Percentiles rank a stretch among this genome's conserved stretches.
phyloP scores from a whole-genome alignment of 805 yeast genomes.

The Kregervanrija pseudodelftensis region DNA sequence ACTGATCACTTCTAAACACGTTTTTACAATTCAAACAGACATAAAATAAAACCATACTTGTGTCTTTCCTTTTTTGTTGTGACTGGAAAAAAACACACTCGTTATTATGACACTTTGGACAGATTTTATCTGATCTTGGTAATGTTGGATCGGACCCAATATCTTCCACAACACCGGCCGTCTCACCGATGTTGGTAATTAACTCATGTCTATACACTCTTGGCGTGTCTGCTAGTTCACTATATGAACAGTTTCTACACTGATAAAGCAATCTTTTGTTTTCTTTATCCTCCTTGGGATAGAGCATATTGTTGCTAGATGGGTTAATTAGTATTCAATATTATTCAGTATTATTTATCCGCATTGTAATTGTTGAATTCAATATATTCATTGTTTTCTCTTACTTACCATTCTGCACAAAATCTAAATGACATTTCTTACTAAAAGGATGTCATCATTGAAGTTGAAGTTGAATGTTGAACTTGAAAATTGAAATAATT shows the following conservation, averaged over 20 bases:
- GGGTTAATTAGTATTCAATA: background rate
- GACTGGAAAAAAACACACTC: conserved; percentile 96
- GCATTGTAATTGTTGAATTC: background rate
- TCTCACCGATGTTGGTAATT: conserved; percentile 85
- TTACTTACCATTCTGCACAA: conserved; percentile 63
- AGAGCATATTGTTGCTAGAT: conserved; percentile 85
- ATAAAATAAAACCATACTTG: conserved; percentile 89
- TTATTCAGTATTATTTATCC: no score
- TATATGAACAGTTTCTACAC: conserved; percentile 91
- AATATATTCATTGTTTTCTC: background rate
- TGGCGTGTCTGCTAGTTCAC: conserved; percentile 84
- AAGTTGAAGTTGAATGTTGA: no score
- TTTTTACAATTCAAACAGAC: conserved; percentile 86
- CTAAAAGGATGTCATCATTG: no score
- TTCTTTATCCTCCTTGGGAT: conserved; percentile 91
- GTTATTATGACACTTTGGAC: conserved; percentile 80
- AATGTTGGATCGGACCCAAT: conserved; percentile 96
- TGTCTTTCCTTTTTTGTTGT: conserved; percentile 91
- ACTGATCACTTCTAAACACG: conserved; percentile 41
- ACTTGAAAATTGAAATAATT: no score
- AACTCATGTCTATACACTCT: conserved; percentile 89
- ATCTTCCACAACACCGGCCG: conserved; percentile 95
- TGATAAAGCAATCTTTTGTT: conserved; percentile 71
- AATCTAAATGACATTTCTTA: conserved; percentile 65
- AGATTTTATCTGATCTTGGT: conserved; percentile 89